phyloP scores from a whole-genome alignment of 306 rosid species.

The Castanea crenata region DNA sequence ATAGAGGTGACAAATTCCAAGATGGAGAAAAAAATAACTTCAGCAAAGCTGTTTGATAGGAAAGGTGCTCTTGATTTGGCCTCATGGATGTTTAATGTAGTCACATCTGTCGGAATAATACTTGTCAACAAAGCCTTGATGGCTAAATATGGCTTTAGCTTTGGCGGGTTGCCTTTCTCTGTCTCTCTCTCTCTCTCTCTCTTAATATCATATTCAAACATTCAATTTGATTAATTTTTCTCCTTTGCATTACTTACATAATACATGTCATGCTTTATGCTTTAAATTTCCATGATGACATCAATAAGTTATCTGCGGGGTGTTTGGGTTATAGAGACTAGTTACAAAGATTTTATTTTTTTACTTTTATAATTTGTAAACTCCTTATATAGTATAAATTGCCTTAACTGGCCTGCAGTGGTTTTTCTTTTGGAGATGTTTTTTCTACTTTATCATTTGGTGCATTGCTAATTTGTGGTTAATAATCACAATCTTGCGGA shows the following conservation, averaged over 20 bases:
- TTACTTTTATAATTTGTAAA: too few species aligned
- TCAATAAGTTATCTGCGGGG: too few species aligned
- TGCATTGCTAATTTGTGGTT: too few species aligned
- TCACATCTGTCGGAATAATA: conserved; percentile 78
- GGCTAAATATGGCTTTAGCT: conserved; percentile 72
- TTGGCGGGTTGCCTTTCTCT: conserved; percentile 39
- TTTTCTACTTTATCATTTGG: too few species aligned
- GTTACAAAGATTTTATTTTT: too few species aligned
- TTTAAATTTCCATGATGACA: background rate
- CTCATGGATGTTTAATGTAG: conserved; percentile 79
- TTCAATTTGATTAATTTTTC: background rate
- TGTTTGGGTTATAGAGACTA: too few species aligned
- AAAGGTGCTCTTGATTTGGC: conserved; percentile 60
- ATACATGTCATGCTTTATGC: background rate
- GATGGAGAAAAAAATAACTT: conserved; percentile 41
- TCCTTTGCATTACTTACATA: background rate
- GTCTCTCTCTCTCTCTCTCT: background rate
- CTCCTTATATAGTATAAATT: too few species aligned
- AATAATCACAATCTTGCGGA: too few species aligned
- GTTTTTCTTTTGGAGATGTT: too few species aligned
- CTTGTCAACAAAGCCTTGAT: conserved; percentile 69
- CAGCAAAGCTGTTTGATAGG: conserved; percentile 48
- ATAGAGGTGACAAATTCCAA: conserved; percentile 17
- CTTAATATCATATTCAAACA: background rate
- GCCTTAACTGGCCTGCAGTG: too few species aligned